These are phyloP conservation scores for Mercurialis annua DNA, from an alignment of 345 rosid species.

Conservation along the genomic window DNA sequence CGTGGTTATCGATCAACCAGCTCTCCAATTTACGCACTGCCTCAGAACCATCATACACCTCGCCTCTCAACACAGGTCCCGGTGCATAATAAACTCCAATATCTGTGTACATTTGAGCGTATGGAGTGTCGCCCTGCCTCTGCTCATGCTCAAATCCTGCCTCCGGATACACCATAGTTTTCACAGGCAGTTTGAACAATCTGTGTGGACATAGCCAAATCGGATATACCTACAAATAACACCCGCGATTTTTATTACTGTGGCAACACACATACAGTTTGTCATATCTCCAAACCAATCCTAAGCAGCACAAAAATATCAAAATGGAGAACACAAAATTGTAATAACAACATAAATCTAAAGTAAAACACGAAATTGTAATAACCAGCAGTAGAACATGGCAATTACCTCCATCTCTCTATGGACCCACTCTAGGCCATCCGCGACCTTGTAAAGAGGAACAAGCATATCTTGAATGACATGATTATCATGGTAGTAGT, in stretches of 20 bases:
- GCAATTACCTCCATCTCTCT: conserved; percentile 90
- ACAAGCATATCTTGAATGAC: conserved; percentile 99
- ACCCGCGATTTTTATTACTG: too few species aligned
- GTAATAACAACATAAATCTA: neutral
- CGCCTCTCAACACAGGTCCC: conserved; percentile 89
- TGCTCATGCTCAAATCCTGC: conserved; percentile 84
- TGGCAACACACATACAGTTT: too few species aligned
- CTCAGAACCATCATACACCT: conserved; percentile 75
- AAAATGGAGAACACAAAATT: too few species aligned
- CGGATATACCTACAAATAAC: conserved; percentile 66
- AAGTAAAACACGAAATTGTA: neutral
- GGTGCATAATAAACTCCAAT: conserved; percentile 96
- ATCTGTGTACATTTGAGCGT: conserved; percentile 97
- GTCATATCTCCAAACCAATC: too few species aligned
- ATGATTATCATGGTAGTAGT: conserved; percentile 96
- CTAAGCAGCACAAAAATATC: too few species aligned
- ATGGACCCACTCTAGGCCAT: conserved; percentile 93
- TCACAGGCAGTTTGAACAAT: conserved; percentile 78
- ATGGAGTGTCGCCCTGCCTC: conserved; percentile 86
- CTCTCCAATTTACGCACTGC: conserved; percentile 86
- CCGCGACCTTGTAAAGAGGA: conserved; percentile 94
- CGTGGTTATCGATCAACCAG: conserved; percentile 91
- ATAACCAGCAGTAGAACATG: neutral
- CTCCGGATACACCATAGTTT: conserved; percentile 89
- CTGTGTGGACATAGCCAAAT: conserved; percentile 97